Conservation (phyloP, 1,284 basidiomycete species). For the Dichomitus squalens region DNA sequence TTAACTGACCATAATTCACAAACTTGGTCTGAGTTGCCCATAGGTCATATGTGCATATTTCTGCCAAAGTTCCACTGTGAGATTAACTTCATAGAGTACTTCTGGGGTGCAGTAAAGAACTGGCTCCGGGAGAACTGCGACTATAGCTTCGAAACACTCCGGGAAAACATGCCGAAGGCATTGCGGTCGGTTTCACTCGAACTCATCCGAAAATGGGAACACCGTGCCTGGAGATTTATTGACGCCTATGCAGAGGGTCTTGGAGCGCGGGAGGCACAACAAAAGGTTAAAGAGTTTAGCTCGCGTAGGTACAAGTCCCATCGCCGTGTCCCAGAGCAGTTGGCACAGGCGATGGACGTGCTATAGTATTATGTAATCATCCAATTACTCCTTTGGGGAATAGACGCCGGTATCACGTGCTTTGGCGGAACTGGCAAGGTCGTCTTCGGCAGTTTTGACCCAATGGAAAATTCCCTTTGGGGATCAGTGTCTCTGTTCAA, state of each 20-base stretch:
- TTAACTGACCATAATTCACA: background rate
- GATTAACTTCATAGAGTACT: constrained; percentile 28
- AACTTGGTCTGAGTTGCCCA: constrained; percentile 3
- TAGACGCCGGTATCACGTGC: constrained; percentile 2
- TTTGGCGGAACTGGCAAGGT: background rate
- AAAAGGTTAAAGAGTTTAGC: constrained; percentile 26
- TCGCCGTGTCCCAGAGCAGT: constrained; percentile 25
- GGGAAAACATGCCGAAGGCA: constrained; percentile 24
- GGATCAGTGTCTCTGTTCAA: background rate
- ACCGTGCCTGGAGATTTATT: constrained; percentile 25
- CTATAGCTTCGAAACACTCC: constrained; percentile 28
- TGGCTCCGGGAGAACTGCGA: constrained; percentile 29
- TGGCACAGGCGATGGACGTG: constrained; percentile 16
- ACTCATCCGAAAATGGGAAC: constrained; percentile 32
- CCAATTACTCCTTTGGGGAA: background rate
- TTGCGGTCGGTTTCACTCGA: constrained; percentile 24
- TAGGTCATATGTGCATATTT: constrained; percentile 33
- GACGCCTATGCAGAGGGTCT: constrained; percentile 30
- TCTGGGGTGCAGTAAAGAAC: constrained; percentile 36
- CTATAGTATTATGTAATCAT: constrained; percentile 5
- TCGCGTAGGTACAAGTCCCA: constrained; percentile 30
- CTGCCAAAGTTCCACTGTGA: constrained; percentile 27
- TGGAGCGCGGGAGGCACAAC: constrained; percentile 28
- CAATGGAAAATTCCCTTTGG: background rate
- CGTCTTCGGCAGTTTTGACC: constrained; percentile 6